These are phyloP conservation scores for Rhynchospora pubera DNA, from an alignment of 176 grass and related monocot species.

Conservation along the genomic window DNA sequence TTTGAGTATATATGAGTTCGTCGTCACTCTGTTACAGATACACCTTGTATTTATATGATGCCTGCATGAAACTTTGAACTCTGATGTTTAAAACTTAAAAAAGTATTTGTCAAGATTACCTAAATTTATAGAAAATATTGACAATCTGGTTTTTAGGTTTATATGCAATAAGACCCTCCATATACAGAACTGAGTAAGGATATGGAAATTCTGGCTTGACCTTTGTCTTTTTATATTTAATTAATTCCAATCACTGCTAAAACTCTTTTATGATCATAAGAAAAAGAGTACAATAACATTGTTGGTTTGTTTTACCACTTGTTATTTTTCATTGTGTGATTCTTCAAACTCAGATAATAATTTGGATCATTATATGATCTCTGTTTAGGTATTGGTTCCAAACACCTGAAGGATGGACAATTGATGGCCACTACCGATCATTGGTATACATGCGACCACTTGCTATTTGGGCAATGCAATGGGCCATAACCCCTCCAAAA, in stretches of 20 bases:
- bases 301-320: background rate
- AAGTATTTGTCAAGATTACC: background rate
- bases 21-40: background rate
- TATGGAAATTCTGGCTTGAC: background rate
- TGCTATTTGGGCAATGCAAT: constrained; percentile 91
- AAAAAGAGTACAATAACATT: background rate
- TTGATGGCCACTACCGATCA: constrained; percentile 77
- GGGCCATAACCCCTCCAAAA: constrained; percentile 50
- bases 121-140: background rate
- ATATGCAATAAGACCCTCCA: background rate
- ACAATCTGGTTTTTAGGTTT: background rate
- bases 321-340: background rate
- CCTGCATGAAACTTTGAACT: constrained; percentile 13
- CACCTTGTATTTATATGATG: background rate
- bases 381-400: constrained; percentile 85
- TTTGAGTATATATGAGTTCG: background rate
- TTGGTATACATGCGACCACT: constrained; percentile 92
- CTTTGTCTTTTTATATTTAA: background rate
- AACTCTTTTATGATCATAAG: background rate
- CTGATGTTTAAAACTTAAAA: constrained; percentile 13
- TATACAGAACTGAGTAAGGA: background rate
- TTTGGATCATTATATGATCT: constrained; percentile 1
- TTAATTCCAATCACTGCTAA: background rate
- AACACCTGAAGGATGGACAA: constrained; percentile 88
- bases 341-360: background rate